Evolutionary conservation across 371 early-diverging fungal genomes (phyloP), one percentile per base, ranked within the genome.

Genomic region (Neoconidiobolus thromboides): DNA sequence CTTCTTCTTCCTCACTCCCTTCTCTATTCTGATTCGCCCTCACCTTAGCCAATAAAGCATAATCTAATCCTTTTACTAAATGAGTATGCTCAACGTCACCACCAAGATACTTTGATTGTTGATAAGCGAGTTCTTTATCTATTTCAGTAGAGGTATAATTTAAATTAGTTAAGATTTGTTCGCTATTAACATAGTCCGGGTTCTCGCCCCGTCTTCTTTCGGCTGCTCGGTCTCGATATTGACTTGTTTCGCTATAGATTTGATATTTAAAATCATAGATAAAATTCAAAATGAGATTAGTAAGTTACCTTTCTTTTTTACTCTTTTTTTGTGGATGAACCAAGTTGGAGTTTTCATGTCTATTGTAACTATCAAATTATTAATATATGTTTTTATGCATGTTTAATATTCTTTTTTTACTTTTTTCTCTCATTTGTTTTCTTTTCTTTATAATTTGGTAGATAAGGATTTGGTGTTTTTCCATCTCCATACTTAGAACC

Each of bases 1-100:
- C 36, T 15, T 69, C 71, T 54, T 70, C 62, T 37, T 39, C 48
- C 26, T 63, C 64, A 3, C 43, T 37, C n/a, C 50, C 64, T 3
- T 62, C 65, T 0, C 62, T 64, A 5, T 62, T 59, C 15, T 67
- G 55, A 50, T 74, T 72, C 44, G 67, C 67, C 14, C 87, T 75
- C 2, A 81, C 75, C 67, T 83, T 81, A 48, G 75, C 70, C 42
- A 92, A 66, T 12, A 93, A 72, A 0, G 86, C 77, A 69, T 71
- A 89, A 67, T 93, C 94, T 9, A 93, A 72, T 10, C 93, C 94
- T 60, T 89, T 91, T 50, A 93, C 94, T 57, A 93, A 69, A 73
- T 93, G 93, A 1, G 93, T 91, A 63, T 86, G 89, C 38, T 80
- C 72, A 1, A 75, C 68, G 69, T 89, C 90, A 40, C 94, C 94